Evolutionary conservation across 108 stramenopile species (phyloP), one percentile per base, ranked within the genome.

Genomic region (Fragilariopsis cylindrus): DNA sequence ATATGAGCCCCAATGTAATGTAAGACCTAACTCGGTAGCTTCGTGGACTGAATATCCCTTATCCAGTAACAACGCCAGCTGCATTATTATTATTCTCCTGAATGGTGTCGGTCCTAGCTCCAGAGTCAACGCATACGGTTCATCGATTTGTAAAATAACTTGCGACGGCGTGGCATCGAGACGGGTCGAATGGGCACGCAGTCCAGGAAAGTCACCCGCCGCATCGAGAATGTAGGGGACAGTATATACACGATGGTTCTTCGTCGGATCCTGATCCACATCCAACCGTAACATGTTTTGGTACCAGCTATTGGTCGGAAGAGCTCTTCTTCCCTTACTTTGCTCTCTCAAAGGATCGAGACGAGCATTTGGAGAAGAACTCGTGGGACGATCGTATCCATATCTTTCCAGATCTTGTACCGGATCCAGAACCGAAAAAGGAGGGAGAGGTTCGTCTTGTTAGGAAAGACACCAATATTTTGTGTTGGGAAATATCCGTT

Each of bases 221-320:
- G 77, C 79, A 69, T 95, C 89, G 3, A 92, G 41, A 8, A 92
- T 70, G 70, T 91, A 92, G 11, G 91, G 91, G 46, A 92, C 82
- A 15, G 88, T 83, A 75, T 91, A 83, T 2, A 76, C 90, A 57
- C 85, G 73, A 72, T 91, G 78, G 18, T 69, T 68, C 43, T 62
- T 71, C 30, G 78, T 78, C 9, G 87, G 76, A 67, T 83, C 81
- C 48, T 76, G 66, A 3, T 78, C 73, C 4, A 53, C 66, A 16
- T 74, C 75, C 48, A 82, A 78, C 46, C 88, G 75, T 50, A 91
- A 69, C 8, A 94, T 58, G 69, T 85, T 88, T 54, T 86, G 85
- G 70, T 87, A 92, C 91, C 93, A 92, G 30, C 79, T 78, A 77
- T 91, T 92, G 3, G 93, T 92, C 4, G 93, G 91, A 53, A 78